Conservation (phyloP, 2,329 filamentous ascomycete genomes). For the Lecanicillium sp. region DNA sequence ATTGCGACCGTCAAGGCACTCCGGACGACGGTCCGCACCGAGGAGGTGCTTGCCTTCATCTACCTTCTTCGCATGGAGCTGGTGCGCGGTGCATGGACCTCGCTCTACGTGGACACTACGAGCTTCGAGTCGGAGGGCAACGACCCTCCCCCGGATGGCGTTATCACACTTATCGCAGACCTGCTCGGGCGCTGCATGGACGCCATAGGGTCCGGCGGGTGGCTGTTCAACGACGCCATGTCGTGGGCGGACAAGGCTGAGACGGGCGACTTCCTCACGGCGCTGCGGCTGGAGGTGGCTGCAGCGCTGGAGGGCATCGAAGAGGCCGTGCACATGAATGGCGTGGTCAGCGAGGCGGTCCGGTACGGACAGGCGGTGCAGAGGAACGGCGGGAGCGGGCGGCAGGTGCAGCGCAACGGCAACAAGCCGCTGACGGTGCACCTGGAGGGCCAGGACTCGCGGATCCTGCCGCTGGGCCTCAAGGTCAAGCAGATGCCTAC, state of each 20-base stretch:
- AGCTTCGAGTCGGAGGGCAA: conserved; percentile 37
- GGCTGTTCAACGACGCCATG: conserved; percentile 59
- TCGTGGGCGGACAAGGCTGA: conserved; percentile 45
- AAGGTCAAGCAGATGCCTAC: conserved; percentile 50
- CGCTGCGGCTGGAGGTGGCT: conserved; percentile 62
- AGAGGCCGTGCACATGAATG: conserved; percentile 59
- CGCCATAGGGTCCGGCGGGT: conserved; percentile 67
- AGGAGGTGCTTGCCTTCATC: conserved; percentile 66
- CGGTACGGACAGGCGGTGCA: conserved; percentile 46
- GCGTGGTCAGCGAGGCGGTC: conserved; percentile 59
- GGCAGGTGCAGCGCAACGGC: conserved; percentile 24
- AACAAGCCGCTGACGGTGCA: conserved; percentile 39
- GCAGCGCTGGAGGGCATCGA: conserved; percentile 67
- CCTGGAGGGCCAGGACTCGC: conserved; percentile 39
- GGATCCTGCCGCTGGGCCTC: conserved; percentile 65
- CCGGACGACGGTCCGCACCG: conserved; percentile 55
- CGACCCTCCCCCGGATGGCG: conserved; percentile 54
- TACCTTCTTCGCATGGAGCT: conserved; percentile 68
- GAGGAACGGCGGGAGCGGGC: conserved; percentile 23
- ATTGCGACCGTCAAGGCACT: conserved; percentile 56
- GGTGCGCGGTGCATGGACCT: conserved; percentile 69
- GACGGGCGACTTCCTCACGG: conserved; percentile 57
- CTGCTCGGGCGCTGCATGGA: conserved; percentile 69
- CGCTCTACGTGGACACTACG: conserved; percentile 58
- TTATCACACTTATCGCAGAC: conserved; percentile 64